Conservation (phyloP, 176 grass and related monocot species). For the Cenchrus purpureus region DNA sequence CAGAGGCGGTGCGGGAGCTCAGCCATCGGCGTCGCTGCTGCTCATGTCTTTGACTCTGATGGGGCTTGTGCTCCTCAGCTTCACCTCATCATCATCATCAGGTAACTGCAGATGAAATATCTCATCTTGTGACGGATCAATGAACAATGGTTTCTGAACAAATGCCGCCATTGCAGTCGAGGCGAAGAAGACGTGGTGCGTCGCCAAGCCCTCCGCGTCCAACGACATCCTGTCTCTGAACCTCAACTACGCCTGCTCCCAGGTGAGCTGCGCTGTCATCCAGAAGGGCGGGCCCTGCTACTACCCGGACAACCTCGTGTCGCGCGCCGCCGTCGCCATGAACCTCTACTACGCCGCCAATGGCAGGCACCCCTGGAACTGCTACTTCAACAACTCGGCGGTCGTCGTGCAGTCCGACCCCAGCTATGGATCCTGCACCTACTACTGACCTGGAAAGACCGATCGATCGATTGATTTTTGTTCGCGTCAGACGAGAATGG, state of each 20-base stretch:
- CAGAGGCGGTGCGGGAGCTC: not conserved
- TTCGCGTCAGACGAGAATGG: too few relatives aligned
- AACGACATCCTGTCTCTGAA: slow-evolving; percentile 49
- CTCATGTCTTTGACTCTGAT: slow-evolving; percentile 25
- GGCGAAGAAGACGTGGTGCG: slow-evolving; percentile 85
- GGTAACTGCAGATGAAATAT: not conserved
- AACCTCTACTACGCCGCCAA: slow-evolving; percentile 84
- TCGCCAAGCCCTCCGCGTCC: slow-evolving; percentile 78
- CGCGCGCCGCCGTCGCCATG: slow-evolving; percentile 82
- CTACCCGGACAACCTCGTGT: slow-evolving; percentile 65
- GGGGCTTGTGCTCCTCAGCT: slow-evolving; percentile 61
- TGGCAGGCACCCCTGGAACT: slow-evolving; percentile 77
- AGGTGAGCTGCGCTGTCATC: slow-evolving; percentile 66
- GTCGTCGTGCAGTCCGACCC: slow-evolving; percentile 74
- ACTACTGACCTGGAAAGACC: too few relatives aligned
- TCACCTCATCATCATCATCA: slow-evolving; percentile 10
- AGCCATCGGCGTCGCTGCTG: slow-evolving; percentile 37
- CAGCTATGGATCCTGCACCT: slow-evolving; percentile 62
- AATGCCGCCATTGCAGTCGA: too few relatives aligned
- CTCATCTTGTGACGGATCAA: too few relatives aligned
- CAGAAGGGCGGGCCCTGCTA: slow-evolving; percentile 70
- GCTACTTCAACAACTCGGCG: slow-evolving; percentile 71
- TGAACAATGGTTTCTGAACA: too few relatives aligned
- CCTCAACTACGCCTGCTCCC: slow-evolving; percentile 78
- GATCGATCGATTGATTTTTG: too few relatives aligned